These are phyloP conservation scores for Mollisiaceae sp. DNA, from an alignment of 2,329 filamentous ascomycete genomes.

Conservation along the genomic window DNA sequence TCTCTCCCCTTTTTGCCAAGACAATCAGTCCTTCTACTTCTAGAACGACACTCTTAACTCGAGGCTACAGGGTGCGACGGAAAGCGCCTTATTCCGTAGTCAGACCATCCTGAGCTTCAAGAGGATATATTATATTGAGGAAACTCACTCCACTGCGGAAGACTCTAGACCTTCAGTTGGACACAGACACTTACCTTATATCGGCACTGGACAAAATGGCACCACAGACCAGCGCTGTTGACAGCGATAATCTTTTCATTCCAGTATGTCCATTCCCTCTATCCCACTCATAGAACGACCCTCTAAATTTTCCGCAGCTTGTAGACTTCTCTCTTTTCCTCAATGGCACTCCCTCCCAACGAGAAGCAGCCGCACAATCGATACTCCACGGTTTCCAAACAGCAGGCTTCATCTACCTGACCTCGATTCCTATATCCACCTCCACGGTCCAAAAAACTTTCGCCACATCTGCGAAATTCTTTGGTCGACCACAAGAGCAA, in stretches of 20 bases:
- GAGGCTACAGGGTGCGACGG: conserved; percentile 17
- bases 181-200: conserved; percentile 6
- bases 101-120: neutral
- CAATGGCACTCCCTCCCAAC: conserved; percentile 62
- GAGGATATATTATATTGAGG: neutral
- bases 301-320: conserved; percentile 54
- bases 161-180: neutral
- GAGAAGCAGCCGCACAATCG: conserved; percentile 68
- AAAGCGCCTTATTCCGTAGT: conserved; percentile 19
- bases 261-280: conserved; percentile 50
- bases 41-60: conserved; percentile 20
- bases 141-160: neutral
- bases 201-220: conserved; percentile 30
- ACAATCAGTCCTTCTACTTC: conserved; percentile 11
- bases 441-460: conserved; percentile 67
- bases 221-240: conserved; percentile 45
- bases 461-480: conserved; percentile 71
- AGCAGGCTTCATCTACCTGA: conserved; percentile 88
- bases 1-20: conserved; percentile 22
- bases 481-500: conserved; percentile 58
- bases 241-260: conserved; percentile 58
- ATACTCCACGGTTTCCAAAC: conserved; percentile 82
- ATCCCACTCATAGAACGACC: neutral
- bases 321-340: conserved; percentile 81
- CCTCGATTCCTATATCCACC: conserved; percentile 73